phyloP scores from a whole-genome alignment of 2,329 filamentous ascomycete species.

The Fusarium lyarnte region DNA sequence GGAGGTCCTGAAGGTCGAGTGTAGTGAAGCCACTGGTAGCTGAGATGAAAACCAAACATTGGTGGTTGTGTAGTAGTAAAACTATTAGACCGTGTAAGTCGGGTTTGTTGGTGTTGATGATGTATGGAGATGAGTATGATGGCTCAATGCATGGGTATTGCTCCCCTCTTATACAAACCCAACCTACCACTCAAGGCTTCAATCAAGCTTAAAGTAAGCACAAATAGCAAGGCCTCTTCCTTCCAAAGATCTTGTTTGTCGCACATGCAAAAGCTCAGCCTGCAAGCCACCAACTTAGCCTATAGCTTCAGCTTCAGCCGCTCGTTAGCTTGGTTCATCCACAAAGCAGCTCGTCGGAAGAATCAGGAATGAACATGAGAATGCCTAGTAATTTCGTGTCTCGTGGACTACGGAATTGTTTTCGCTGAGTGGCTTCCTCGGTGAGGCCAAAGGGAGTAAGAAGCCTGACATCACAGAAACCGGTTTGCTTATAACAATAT shows the following conservation, averaged over 20 bases:
- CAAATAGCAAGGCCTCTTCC: background rate
- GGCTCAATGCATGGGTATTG: background rate
- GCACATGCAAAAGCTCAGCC: slow-evolving; percentile 14
- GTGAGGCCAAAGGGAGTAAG: background rate
- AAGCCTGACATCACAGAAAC: background rate
- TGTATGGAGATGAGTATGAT: background rate
- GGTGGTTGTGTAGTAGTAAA: background rate
- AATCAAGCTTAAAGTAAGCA: background rate
- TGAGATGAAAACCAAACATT: slow-evolving; percentile 43
- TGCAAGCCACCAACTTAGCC: slow-evolving; percentile 19
- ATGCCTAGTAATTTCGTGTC: background rate
- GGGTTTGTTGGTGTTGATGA: background rate
- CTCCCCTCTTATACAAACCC: slow-evolving; percentile 12
- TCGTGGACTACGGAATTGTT: background rate
- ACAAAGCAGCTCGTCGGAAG: background rate
- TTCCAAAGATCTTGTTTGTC: slow-evolving; percentile 6
- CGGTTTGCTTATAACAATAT: background rate
- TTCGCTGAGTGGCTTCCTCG: background rate
- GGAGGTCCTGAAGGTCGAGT: slow-evolving; percentile 37
- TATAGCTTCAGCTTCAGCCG: slow-evolving; percentile 23
- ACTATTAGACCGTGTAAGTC: background rate
- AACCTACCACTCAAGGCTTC: background rate
- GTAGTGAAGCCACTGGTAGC: slow-evolving; percentile 41
- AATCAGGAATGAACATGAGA: slow-evolving; percentile 2
- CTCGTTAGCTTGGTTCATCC: slow-evolving; percentile 5